Percentiles rank a stretch among this genome's conserved stretches.
Conservation (phyloP, 2,329 filamentous ascomycete species). For the Cercospora citrullina region DNA sequence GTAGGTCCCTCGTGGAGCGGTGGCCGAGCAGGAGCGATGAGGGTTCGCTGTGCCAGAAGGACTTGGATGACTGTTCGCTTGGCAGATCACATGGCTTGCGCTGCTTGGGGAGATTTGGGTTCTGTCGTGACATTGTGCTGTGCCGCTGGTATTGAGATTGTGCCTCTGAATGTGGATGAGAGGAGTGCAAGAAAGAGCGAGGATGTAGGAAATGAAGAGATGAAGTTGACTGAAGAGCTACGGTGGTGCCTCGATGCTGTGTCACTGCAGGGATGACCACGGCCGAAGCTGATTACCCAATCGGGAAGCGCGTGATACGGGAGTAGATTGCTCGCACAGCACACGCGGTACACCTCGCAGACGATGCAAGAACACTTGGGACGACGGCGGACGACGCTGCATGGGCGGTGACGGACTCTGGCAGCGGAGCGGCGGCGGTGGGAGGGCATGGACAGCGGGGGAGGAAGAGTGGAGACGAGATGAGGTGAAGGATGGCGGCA, state of each 20-base stretch:
- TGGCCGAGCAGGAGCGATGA: conserved; percentile 66
- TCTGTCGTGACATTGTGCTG: conserved; percentile 11
- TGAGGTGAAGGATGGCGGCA: neutral
- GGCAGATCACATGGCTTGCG: conserved; percentile 30
- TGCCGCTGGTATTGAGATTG: neutral
- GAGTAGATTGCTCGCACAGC: no score
- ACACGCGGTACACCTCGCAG: no score
- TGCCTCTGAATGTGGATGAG: neutral
- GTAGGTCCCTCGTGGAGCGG: conserved; percentile 64
- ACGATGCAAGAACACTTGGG: no score
- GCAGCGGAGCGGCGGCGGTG: neutral
- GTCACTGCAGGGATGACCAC: neutral
- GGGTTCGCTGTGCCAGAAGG: conserved; percentile 74
- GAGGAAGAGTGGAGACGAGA: neutral
- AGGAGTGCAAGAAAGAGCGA: neutral
- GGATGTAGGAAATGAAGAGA: neutral
- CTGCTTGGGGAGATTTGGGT: conserved; percentile 25
- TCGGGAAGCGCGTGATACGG: neutral
- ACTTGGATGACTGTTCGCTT: conserved; percentile 40
- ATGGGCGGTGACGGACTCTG: neutral
- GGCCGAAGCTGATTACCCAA: conserved; percentile 18
- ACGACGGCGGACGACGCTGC: neutral
- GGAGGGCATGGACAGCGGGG: neutral
- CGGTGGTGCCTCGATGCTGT: neutral
- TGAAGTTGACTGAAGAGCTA: neutral